Conservation (phyloP, 2,329 filamentous ascomycete species). For the Fusarium globosum region DNA sequence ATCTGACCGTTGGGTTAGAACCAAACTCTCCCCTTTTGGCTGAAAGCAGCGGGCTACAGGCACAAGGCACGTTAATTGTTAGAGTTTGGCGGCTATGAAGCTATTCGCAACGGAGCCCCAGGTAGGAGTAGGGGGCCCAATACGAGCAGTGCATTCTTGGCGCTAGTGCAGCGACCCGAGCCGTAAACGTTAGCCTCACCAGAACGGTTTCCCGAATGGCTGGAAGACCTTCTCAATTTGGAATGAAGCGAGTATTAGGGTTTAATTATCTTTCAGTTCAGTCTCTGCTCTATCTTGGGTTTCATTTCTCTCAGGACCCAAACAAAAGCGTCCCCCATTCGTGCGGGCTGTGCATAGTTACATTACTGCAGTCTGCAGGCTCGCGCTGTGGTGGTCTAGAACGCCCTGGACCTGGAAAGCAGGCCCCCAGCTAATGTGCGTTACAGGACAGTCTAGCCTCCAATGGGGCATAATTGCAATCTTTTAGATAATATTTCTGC, state of each 20-base stretch:
- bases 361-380: neutral
- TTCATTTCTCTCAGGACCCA: neutral
- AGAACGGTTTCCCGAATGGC: neutral
- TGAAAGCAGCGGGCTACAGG: neutral
- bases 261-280: neutral
- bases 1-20: neutral
- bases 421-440: neutral
- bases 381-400: neutral
- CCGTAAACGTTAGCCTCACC: slow-evolving; percentile 18
- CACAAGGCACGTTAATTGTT: neutral
- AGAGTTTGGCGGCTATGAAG: neutral
- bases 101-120: neutral
- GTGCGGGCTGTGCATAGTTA: neutral
- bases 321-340: neutral
- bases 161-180: slow-evolving; percentile 36
- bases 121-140: neutral
- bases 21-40: neutral
- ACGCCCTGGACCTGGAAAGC: neutral
- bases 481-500: neutral
- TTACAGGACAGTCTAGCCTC: neutral
- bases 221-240: neutral
- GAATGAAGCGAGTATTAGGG: neutral
- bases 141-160: neutral
- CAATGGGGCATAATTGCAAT: neutral
- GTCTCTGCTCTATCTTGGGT: neutral